Evolutionary conservation across 805 yeast genomes (phyloP).

Genomic region (Candida nemodendra): DNA sequence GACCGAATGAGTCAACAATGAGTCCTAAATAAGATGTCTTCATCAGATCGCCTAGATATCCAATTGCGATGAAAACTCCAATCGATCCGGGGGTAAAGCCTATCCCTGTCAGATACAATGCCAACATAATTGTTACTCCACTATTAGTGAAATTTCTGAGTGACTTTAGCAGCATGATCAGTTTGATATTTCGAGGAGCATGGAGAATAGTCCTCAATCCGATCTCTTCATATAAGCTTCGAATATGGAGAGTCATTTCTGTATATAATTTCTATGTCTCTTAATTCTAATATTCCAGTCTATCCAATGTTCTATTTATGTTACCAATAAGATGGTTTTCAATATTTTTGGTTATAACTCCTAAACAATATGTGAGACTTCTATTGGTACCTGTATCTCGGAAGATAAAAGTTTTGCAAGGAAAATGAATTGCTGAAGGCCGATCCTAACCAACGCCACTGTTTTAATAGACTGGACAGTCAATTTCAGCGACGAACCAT

Average conservation of each 20-base stretch:
- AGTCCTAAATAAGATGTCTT: conserved; percentile 46
- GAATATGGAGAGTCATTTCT: background rate
- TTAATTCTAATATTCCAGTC: background rate
- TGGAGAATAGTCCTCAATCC: conserved; percentile 34
- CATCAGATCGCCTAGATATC: conserved; percentile 51
- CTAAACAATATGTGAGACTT: no score
- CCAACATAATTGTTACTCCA: conserved; percentile 40
- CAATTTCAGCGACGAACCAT: no score
- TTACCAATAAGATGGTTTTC: no score
- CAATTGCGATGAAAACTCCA: conserved; percentile 49
- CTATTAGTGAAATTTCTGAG: conserved; percentile 38
- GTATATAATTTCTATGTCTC: background rate
- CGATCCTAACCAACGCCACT: no score
- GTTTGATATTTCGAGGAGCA: conserved; percentile 34
- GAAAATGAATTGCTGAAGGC: no score
- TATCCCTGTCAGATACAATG: conserved; percentile 41
- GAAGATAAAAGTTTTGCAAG: no score
- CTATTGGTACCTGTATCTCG: no score
- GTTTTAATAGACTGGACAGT: no score
- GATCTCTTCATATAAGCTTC: conserved; percentile 29
- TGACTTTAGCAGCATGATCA: conserved; percentile 35
- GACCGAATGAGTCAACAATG: conserved; percentile 47
- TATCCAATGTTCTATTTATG: no score
- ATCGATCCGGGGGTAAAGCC: conserved; percentile 42
- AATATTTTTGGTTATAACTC: no score